Conservation (phyloP, 257 asterid genomes). For the Dorcoceras hygrometricum region DNA sequence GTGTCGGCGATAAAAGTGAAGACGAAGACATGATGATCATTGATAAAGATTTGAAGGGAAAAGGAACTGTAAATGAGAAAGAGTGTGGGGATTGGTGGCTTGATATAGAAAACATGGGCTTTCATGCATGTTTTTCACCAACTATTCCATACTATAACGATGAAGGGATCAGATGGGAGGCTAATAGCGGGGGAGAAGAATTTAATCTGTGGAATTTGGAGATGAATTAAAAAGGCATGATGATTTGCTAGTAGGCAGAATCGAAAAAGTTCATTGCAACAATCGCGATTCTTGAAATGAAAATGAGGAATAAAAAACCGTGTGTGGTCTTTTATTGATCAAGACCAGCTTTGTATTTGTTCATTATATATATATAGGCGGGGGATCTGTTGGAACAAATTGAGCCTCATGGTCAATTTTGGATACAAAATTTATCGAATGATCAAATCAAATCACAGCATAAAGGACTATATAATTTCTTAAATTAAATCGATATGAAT, state of each 20-base stretch:
- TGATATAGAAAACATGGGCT: conserved; percentile 2
- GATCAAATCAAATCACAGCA: no score
- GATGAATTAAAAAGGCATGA: conserved; percentile 28
- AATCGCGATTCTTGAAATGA: no score
- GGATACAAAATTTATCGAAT: no score
- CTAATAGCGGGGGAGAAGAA: conserved; percentile 17
- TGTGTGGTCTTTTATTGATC: no score
- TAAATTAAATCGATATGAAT: no score
- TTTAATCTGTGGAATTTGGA: conserved; percentile 32
- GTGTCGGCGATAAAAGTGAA: conserved; percentile 8
- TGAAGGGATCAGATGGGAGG: conserved; percentile 27
- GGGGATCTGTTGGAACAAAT: no score
- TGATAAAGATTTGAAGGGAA: conserved; percentile 4
- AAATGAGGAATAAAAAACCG: no score
- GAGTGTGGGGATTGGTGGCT: conserved; percentile 15
- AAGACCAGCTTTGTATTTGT: no score
- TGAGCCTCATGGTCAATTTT: no score
- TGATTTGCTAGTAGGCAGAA: conserved; percentile 27
- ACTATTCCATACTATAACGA: conserved; percentile 29
- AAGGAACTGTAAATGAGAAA: conserved; percentile 11
- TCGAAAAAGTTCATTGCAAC: no score
- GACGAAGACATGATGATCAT: not conserved
- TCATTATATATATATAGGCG: no score
- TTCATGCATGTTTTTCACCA: conserved; percentile 37
- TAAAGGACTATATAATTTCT: no score